Base-by-base conservation (phyloP, 495 filamentous ascomycete genomes). In the Tuber brumale region DNA sequence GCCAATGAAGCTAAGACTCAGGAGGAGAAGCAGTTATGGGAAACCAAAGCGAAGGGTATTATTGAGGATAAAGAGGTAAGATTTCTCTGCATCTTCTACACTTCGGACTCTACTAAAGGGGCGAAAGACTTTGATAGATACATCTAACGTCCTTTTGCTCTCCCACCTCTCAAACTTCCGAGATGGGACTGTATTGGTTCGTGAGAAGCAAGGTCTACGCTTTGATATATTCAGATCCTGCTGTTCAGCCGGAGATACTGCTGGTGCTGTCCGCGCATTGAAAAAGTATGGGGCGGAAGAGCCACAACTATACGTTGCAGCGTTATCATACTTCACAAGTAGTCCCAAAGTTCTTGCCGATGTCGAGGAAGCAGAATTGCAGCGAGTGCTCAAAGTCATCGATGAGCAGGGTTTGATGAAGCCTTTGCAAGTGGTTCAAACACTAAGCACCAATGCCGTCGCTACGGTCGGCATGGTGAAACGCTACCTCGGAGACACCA, bases 151-250 rank as follows among this genome's bases (percentile, higher is more conserved):
- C 14, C 88, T 99, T 0, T 86, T 99, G 16, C 89, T 99, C 14
- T 99, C 95, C 4, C 92, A 97, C 81, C 88, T 99, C 5, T 94
- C 94, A 3, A 89, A 93, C 83, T 99, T 97, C 87, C 87, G 88
- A 42, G 94, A 94, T 83, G 95, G 95, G 39, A 97, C 94, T 5
- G 94, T 91, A 16, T 89, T 98, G 0, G 94, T 99, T 72, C 92
- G 94, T 71, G 95, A 99, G 82, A 92, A 97, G 82, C 92, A 97
- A 82, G 95, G 95, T 37, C 87, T 97, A 12, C 89, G 91, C 21
- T 94, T 95, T 69, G 96, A 99, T 83, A 97, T 99, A 75, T 98
- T 99, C 86, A 91, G 95, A 37, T 97, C 95, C 0, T 97, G 97
- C 83, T 97, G 95, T 8, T 91, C 94, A 0, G 94, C 94, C 35